Percentiles rank a stretch among this genome's conserved stretches.
These are phyloP conservation scores for Pseudoneurospora amorphoporcata DNA, from an alignment of 495 filamentous ascomycete species.

Conservation along the genomic window DNA sequence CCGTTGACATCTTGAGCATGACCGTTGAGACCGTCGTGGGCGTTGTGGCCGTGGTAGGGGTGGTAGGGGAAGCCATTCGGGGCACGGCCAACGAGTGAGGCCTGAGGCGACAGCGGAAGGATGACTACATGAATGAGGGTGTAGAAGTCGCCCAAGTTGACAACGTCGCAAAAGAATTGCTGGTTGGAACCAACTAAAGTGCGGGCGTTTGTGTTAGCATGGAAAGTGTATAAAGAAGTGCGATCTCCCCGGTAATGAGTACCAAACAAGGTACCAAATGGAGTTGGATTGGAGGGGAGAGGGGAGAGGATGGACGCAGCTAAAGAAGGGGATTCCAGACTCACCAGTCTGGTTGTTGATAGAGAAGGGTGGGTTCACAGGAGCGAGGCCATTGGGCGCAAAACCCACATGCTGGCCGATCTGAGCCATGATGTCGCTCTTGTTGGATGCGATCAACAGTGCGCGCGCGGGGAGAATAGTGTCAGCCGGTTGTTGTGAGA, in stretches of 20 bases:
- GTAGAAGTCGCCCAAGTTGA: slow-evolving; percentile 12
- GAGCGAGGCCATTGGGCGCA: neutral
- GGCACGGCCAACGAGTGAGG: neutral
- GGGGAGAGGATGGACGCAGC: too few species aligned
- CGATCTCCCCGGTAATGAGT: neutral
- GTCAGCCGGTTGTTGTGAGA: neutral
- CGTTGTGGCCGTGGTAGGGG: neutral
- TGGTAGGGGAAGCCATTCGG: neutral
- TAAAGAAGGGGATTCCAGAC: too few species aligned
- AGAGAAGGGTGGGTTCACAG: neutral
- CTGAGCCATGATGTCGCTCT: neutral
- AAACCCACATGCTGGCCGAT: neutral
- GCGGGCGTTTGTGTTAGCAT: neutral
- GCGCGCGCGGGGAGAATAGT: neutral
- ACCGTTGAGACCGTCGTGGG: neutral
- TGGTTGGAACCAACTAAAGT: neutral
- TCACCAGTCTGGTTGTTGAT: neutral
- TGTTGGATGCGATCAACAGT: neutral
- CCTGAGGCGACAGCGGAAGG: slow-evolving; percentile 3
- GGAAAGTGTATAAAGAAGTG: too few species aligned
- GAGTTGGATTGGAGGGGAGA: neutral
- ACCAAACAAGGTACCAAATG: neutral
- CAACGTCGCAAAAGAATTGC: slow-evolving; percentile 12
- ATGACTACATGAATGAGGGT: slow-evolving; percentile 12
- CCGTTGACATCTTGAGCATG: neutral